Evolutionary conservation across 1,284 basidiomycete species (phyloP), one percentile per base, ranked within the genome.

Genomic region (Wolfiporia cocos): DNA sequence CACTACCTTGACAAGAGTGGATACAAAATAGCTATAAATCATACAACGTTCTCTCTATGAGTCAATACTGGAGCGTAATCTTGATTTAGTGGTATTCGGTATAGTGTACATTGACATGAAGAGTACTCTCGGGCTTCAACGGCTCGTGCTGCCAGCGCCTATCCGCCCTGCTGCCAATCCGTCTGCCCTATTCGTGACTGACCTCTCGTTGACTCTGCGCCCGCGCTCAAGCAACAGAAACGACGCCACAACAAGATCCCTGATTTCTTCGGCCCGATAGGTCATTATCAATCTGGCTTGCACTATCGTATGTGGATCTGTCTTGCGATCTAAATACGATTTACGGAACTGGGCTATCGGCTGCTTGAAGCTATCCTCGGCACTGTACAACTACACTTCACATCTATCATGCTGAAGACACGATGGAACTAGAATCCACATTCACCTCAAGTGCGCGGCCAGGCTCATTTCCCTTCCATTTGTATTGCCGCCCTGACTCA

Each of bases 381-480:
- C 58, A 20, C 56, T 44, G 47, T 54, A 68, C 1, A 71, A 56
- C 69, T 71, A 37, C n/a, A n/a, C n/a, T n/a, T n/a, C n/a, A n/a
- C n/a, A n/a, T n/a, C n/a, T n/a, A n/a, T n/a, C n/a, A n/a, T n/a
- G n/a, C n/a, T n/a, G n/a, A n/a, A n/a, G n/a, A n/a, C n/a, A n/a
- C n/a, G n/a, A n/a, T n/a, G n/a, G n/a, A n/a, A n/a, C n/a, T n/a
- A n/a, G n/a, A n/a, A n/a, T n/a, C 29, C 3, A 2, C 5, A 38
- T 43, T 36, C 32, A 65, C 69, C 62, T 70, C 63, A 12, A 69
- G 54, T 6, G 56, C 41, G 17, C 59, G 47, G 1, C 67, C 68
- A 4, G 64, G 58, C 11, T 50, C 53, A 49, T 63, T 63, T 11
- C 64, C 62, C 39, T 66, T 67, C 69, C 70, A 72, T 43, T 65